Percentiles rank a stretch among this genome's conserved stretches.
Evolutionary conservation across 2,329 filamentous ascomycete genomes (phyloP).

Genomic region (Penicillium sp.): DNA sequence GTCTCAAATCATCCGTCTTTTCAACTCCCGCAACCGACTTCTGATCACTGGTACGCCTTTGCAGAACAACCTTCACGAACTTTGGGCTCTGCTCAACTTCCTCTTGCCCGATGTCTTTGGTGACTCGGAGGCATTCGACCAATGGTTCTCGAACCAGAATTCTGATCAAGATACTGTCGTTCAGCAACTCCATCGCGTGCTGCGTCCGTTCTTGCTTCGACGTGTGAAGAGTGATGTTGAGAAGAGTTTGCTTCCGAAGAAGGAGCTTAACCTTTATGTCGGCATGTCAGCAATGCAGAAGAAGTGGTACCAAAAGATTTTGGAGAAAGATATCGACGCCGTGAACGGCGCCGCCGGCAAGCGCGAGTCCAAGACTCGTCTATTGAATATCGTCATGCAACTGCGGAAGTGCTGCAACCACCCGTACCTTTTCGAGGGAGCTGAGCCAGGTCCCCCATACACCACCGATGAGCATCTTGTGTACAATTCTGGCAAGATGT

Average conservation of each 20-base stretch:
- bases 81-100: constrained; percentile 98
- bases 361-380: constrained; percentile 92
- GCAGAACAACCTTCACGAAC: constrained; percentile 96
- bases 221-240: constrained; percentile 98
- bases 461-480: constrained; percentile 96
- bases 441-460: constrained; percentile 94
- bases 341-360: constrained; percentile 96
- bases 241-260: constrained; percentile 95
- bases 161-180: constrained; percentile 94
- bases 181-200: constrained; percentile 88
- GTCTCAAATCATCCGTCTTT: constrained; percentile 92
- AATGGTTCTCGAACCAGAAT: constrained; percentile 93
- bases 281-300: constrained; percentile 99
- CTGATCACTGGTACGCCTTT: constrained; percentile 95
- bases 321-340: constrained; percentile 98
- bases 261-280: constrained; percentile 94
- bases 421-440: constrained; percentile 95
- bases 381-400: constrained; percentile 99
- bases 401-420: constrained; percentile 98
- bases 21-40: constrained; percentile 91
- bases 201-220: constrained; percentile 89
- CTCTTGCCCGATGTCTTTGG: constrained; percentile 97
- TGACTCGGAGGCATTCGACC: constrained; percentile 93
- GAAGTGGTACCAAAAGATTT: constrained; percentile 98
- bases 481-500: constrained; percentile 95